phyloP scores from a whole-genome alignment of 169 alveolate species.

The Babesia bigemina region DNA sequence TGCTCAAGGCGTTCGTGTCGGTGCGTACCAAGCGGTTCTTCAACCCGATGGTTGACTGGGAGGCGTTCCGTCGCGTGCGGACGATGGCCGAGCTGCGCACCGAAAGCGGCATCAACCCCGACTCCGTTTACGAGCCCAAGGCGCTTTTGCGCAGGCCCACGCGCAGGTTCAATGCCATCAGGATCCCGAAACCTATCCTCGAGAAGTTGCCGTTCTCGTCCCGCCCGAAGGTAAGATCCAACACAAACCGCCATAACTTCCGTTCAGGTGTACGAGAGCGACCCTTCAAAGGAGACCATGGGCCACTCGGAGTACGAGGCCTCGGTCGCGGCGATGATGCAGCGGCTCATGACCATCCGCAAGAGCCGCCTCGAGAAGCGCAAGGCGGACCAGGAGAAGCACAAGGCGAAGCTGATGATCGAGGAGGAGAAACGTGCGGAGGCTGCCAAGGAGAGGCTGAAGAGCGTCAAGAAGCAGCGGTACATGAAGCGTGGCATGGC shows the following conservation, averaged over 20 bases:
- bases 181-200: slow-evolving; percentile 83
- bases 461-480: slow-evolving; percentile 26
- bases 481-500: slow-evolving; percentile 37
- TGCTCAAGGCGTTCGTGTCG: slow-evolving; percentile 93
- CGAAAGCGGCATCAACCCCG: slow-evolving; percentile 77
- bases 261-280: slow-evolving; percentile 1
- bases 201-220: slow-evolving; percentile 87
- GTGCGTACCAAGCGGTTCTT: slow-evolving; percentile 87
- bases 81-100: slow-evolving; percentile 87
- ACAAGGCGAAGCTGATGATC: slow-evolving; percentile 30
- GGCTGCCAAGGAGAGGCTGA: slow-evolving; percentile 23
- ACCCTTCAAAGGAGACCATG: slow-evolving; percentile 29
- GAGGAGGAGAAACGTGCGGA: slow-evolving; percentile 33
- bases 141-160: slow-evolving; percentile 82
- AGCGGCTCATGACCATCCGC: slow-evolving; percentile 54
- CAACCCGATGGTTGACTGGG: slow-evolving; percentile 85
- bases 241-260: neutral
- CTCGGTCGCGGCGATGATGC: slow-evolving; percentile 42
- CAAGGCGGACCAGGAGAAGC: slow-evolving; percentile 24
- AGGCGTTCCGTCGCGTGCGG: slow-evolving; percentile 78
- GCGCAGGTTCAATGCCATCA: slow-evolving; percentile 81
- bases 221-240: slow-evolving; percentile 72
- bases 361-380: slow-evolving; percentile 63
- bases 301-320: slow-evolving; percentile 55
- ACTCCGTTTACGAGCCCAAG: slow-evolving; percentile 82